A percentile compares a stretch with the other conserved stretches of the same genome.
These are phyloP conservation scores for Brassica carinata DNA, from an alignment of 345 rosid species.

Conservation along the genomic window DNA sequence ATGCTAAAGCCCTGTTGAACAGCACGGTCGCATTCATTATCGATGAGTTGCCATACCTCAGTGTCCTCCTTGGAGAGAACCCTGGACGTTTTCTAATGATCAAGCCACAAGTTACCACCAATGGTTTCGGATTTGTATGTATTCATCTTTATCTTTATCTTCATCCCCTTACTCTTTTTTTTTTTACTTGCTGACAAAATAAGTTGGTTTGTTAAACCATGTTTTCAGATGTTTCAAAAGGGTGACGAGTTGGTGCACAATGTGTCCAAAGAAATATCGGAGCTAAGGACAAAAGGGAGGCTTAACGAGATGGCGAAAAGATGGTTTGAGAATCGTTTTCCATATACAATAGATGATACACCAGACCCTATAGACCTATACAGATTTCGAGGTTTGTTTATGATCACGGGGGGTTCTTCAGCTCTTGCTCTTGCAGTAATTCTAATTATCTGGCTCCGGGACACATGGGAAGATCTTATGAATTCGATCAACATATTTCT, in stretches of 20 bases:
- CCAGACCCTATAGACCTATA: constrained; percentile 25
- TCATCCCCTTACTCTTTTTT: constrained; percentile 3
- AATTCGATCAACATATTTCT: not conserved
- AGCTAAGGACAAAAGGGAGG: constrained; percentile 2
- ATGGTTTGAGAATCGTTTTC: constrained; percentile 24
- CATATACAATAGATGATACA: constrained; percentile 18
- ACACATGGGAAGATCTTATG: constrained; percentile 1
- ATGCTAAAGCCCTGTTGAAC: constrained; percentile 32
- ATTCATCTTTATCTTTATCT: constrained; percentile 5
- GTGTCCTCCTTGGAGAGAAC: constrained; percentile 44
- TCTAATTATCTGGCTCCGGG: constrained; percentile 13
- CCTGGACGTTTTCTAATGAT: constrained; percentile 39
- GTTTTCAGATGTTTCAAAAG: constrained; percentile 40
- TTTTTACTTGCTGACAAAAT: not conserved
- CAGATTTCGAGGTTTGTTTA: constrained; percentile 37
- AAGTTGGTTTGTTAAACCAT: not conserved
- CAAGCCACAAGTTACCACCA: constrained; percentile 39
- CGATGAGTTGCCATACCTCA: constrained; percentile 51
- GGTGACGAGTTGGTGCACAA: constrained; percentile 2
- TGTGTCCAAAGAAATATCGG: constrained; percentile 21
- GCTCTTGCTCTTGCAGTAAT: constrained; percentile 7
- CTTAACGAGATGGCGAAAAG: constrained; percentile 20
- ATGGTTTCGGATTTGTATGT: constrained; percentile 47
- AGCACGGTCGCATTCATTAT: constrained; percentile 40
- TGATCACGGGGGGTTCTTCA: constrained; percentile 28